Evolutionary conservation across 768 basidiomycete genomes (phyloP).

Genomic region (Ramaria sp.): DNA sequence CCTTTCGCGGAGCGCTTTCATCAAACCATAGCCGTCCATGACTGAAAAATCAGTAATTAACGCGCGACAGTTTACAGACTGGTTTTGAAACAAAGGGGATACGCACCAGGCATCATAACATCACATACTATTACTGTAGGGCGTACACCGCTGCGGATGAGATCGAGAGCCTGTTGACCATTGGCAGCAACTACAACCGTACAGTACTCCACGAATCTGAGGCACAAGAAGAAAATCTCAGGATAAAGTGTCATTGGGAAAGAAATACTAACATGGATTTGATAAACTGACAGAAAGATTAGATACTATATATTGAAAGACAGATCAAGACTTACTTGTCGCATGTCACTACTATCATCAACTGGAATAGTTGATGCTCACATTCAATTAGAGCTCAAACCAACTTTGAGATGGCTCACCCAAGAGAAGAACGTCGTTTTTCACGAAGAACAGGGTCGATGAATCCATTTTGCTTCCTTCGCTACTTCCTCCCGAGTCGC

Average conservation of each 20-base stretch:
- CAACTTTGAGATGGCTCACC: conserved; percentile 13
- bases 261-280: conserved; percentile 15
- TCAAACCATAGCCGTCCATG: conserved; percentile 24
- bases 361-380: conserved; percentile 6
- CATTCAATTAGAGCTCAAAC: not conserved
- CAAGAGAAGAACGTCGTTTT: conserved; percentile 22
- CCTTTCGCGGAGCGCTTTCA: conserved; percentile 18
- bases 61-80: not conserved
- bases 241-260: conserved; percentile 9
- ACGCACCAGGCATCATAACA: conserved; percentile 25
- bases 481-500: conserved; percentile 9
- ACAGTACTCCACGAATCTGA: conserved; percentile 24
- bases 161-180: conserved; percentile 20
- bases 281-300: conserved; percentile 16
- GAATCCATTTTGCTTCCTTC: conserved; percentile 21
- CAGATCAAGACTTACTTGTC: conserved; percentile 14
- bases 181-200: conserved; percentile 21
- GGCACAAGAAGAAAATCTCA: not conserved
- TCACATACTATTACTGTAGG: conserved; percentile 25
- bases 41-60: not conserved
- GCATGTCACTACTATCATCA: conserved; percentile 23
- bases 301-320: conserved; percentile 9
- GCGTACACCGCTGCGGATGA: conserved; percentile 7
- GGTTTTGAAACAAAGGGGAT: conserved; percentile 9
- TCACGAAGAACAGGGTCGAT: conserved; percentile 23